Base-by-base conservation (phyloP, 2,329 filamentous ascomycete species). In the Sphaerulina vaccinii region DNA sequence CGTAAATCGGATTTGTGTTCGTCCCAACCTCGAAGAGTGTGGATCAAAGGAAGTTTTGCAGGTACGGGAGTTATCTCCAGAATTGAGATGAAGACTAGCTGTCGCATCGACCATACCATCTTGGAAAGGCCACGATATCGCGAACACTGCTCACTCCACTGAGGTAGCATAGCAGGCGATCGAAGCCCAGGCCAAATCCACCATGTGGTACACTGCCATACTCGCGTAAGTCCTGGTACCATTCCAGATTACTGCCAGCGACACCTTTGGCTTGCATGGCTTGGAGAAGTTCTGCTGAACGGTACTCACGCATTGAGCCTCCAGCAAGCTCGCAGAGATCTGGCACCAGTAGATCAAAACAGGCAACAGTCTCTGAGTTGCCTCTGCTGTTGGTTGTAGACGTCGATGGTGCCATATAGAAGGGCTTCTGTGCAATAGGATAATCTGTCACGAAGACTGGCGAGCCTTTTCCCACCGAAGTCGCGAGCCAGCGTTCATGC, bases 381-480 rank as follows among this genome's bases (percentile, higher is more conserved):
- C 55, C 55, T 33, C 24, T 51, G 22, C 51, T 55, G 29, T 54
- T 53, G 21, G 29, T 18, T 10, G 56, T 51, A 3, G 51, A 35
- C 16, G 62, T 51, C 1, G 80, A 81, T 13, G 83, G 81, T 2
- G 81, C 71, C 87, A 90, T 91, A 71, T 91, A 99, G 72, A 97
- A 99, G 9, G 92, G 89, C 73, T 99, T 99, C 68, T 93, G 84
- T 41, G 78, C 76, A 59, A 82, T 82, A n/a, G 93, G 93, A 67
- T 96, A 99, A 69, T 96, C 80, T 11, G 91, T 97, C 58, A 99
- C 84, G 68, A 97, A 97, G 38, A 97, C 79, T 6, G 93, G 93
- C 1, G 73, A 72, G 15, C 79, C 78, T 41, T 80, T 74, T 59
- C 84, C 84, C 38, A 92, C 66, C 21, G 75, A 75, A 47, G 82